phyloP scores from a whole-genome alignment of 371 early-diverging fungal species.

The Actinomucor elegans region DNA sequence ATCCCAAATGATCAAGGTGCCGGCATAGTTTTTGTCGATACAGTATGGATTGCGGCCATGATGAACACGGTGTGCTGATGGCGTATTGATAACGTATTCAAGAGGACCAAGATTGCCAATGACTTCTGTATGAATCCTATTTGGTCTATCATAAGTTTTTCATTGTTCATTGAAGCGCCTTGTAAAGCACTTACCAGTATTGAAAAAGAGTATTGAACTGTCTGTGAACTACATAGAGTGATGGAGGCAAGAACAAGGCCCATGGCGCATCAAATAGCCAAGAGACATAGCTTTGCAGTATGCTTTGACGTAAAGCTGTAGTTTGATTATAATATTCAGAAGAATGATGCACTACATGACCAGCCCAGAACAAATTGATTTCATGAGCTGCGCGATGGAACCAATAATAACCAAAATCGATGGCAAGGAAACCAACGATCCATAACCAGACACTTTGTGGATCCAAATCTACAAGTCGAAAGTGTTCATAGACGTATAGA shows the following conservation, averaged over 20 bases:
- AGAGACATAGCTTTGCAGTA: conserved; percentile 47
- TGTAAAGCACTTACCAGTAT: conserved; percentile 44
- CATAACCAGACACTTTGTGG: conserved; percentile 42
- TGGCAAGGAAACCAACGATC: conserved; percentile 49
- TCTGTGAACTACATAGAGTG: conserved; percentile 47
- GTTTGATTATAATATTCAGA: conserved; percentile 57
- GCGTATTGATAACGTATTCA: conserved; percentile 61
- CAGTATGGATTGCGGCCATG: conserved; percentile 62
- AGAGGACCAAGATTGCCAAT: conserved; percentile 40
- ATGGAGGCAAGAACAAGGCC: conserved; percentile 50
- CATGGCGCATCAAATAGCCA: conserved; percentile 29
- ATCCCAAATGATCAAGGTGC: conserved; percentile 61
- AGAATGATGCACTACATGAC: conserved; percentile 43
- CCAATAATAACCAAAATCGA: conserved; percentile 55
- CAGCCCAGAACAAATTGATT: conserved; percentile 57
- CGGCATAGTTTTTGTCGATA: conserved; percentile 63
- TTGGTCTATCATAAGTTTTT: too few relatives aligned
- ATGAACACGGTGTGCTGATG: conserved; percentile 58
- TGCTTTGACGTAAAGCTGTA: conserved; percentile 53
- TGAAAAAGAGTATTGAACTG: conserved; percentile 54
- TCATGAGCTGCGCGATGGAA: conserved; percentile 61
- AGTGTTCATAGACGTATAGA: conserved; percentile 49
- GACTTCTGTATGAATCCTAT: conserved; percentile 31
- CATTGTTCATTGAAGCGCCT: too few relatives aligned
- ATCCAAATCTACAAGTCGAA: conserved; percentile 40